phyloP scores from a whole-genome alignment of 176 grass and related monocot species.

The Ensete ventricosum region DNA sequence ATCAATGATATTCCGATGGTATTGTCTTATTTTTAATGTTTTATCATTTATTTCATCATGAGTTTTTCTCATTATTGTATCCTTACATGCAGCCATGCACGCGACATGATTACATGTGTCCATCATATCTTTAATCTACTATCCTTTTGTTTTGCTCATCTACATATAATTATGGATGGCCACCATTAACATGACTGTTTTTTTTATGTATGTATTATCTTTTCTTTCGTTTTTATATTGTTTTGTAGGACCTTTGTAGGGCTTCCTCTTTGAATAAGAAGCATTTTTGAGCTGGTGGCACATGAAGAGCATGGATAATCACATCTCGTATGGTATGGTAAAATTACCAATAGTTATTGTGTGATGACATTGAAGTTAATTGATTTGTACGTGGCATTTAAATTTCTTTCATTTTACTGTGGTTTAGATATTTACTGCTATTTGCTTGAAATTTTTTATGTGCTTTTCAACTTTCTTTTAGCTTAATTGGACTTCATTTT shows the following conservation, averaged over 20 bases:
- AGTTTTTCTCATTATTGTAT: no score
- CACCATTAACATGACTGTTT: not conserved
- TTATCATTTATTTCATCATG: no score
- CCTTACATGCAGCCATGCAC: no score
- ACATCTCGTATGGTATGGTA: slow-evolving; percentile 6
- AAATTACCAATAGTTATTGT: not conserved
- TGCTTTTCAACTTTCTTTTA: not conserved
- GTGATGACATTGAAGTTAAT: not conserved
- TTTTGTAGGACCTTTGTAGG: not conserved
- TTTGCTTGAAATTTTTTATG: no score
- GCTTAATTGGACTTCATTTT: not conserved
- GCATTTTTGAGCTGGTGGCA: not conserved
- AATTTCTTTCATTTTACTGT: not conserved
- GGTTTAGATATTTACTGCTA: not conserved
- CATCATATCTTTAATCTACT: no score
- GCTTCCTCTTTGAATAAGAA: not conserved
- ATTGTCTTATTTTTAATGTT: no score
- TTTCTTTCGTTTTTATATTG: not conserved
- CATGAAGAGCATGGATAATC: not conserved
- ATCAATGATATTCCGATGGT: not conserved
- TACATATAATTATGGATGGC: not conserved
- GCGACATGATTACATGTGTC: no score
- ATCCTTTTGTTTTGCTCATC: no score
- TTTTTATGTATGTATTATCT: not conserved
- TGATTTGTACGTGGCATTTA: no score